Evolutionary conservation across 2,329 filamentous ascomycete genomes (phyloP).

Genomic region (Ceratocystis cacaofunesta): DNA sequence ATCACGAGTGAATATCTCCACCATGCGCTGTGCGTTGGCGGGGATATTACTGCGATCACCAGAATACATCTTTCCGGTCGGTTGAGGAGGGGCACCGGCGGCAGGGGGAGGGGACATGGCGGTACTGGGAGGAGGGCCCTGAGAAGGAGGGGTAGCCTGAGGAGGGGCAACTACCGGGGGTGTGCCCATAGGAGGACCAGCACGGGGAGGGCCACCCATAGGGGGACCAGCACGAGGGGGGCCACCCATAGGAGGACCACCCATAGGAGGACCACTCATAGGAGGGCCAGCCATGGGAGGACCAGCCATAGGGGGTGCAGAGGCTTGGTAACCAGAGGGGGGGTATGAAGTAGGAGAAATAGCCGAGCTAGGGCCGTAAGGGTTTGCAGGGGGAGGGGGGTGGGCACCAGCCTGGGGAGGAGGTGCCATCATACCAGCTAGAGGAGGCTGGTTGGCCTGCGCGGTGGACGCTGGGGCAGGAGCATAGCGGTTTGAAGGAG

Average conservation of each 20-base stretch:
- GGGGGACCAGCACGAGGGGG: slow-evolving; percentile 27
- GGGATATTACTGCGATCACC: slow-evolving; percentile 83
- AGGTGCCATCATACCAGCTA: slow-evolving; percentile 26
- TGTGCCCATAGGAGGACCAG: slow-evolving; percentile 20
- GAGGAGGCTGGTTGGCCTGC: slow-evolving; percentile 27
- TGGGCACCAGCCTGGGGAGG: slow-evolving; percentile 29
- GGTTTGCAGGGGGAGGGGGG: slow-evolving; percentile 33
- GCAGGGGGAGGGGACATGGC: slow-evolving; percentile 25
- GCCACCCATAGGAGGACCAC: slow-evolving; percentile 20
- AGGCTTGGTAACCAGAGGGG: slow-evolving; percentile 22
- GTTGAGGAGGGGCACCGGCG: slow-evolving; percentile 34
- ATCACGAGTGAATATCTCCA: slow-evolving; percentile 65
- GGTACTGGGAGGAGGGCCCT: slow-evolving; percentile 18
- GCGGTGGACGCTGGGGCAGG: slow-evolving; percentile 33
- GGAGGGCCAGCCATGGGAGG: slow-evolving; percentile 28
- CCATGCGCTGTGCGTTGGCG: slow-evolving; percentile 56
- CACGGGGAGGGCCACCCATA: slow-evolving; percentile 19
- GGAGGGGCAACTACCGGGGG: slow-evolving; percentile 21
- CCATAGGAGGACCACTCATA: slow-evolving; percentile 19
- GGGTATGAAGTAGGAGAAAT: slow-evolving; percentile 17
- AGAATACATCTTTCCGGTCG: slow-evolving; percentile 41
- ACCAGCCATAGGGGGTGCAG: slow-evolving; percentile 31
- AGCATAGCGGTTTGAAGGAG: slow-evolving; percentile 63
- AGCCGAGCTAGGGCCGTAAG: slow-evolving; percentile 29
- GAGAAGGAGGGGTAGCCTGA: slow-evolving; percentile 1